Conservation (phyloP, 495 filamentous ascomycete species). For the Halenospora varia region DNA sequence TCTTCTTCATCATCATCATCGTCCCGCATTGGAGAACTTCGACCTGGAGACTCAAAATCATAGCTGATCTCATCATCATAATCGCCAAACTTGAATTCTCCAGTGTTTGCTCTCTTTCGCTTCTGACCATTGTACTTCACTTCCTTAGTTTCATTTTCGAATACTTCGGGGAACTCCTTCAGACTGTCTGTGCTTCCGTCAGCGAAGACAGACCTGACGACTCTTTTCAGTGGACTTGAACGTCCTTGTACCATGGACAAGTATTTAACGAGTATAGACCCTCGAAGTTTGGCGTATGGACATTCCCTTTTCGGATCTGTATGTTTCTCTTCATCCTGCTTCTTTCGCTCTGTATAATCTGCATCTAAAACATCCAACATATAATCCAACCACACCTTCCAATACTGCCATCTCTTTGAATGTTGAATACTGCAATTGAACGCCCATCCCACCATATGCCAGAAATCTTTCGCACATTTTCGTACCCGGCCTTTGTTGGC, state of each 20-base stretch:
- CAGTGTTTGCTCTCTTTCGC: slow-evolving; percentile 46
- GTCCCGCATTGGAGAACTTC: slow-evolving; percentile 2
- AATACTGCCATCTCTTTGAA: slow-evolving; percentile 70
- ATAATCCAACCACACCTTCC: slow-evolving; percentile 76
- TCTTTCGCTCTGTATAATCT: slow-evolving; percentile 62
- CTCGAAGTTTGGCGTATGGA: slow-evolving; percentile 9
- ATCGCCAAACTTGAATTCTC: slow-evolving; percentile 37
- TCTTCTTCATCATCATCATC: no score
- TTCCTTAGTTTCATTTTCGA: slow-evolving; percentile 39
- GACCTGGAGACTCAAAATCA: slow-evolving; percentile 13
- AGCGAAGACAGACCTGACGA: slow-evolving; percentile 39
- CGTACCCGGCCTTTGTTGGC: slow-evolving; percentile 66
- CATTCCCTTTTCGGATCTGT: not conserved
- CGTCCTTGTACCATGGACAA: slow-evolving; percentile 20
- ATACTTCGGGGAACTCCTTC: slow-evolving; percentile 43
- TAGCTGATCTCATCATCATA: slow-evolving; percentile 20
- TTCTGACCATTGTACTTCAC: slow-evolving; percentile 40
- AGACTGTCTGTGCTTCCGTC: slow-evolving; percentile 33
- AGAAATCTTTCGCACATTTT: slow-evolving; percentile 75
- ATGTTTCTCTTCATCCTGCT: slow-evolving; percentile 22
- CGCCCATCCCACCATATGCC: slow-evolving; percentile 86
- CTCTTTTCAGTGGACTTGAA: slow-evolving; percentile 31
- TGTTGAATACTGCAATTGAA: slow-evolving; percentile 83
- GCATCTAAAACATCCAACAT: slow-evolving; percentile 74
- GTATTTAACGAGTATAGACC: slow-evolving; percentile 24